Conservation (phyloP, 768 basidiomycete species). For the Leccinum imitatum region DNA sequence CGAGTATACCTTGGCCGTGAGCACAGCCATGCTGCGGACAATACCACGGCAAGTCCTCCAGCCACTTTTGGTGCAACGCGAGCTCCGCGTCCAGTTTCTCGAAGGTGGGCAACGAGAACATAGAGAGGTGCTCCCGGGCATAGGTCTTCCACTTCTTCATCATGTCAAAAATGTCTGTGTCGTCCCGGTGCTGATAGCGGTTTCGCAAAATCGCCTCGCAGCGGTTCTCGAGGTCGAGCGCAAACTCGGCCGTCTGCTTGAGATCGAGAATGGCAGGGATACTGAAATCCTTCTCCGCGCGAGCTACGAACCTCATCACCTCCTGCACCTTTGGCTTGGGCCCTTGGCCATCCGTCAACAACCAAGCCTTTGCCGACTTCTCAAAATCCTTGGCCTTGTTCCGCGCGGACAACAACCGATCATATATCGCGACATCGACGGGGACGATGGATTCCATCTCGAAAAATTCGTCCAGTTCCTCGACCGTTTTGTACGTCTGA, state of each 20-base stretch:
- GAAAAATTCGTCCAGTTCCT: slow-evolving; percentile 73
- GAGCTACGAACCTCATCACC: slow-evolving; percentile 63
- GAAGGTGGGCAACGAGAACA: slow-evolving; percentile 72
- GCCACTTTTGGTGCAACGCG: slow-evolving; percentile 64
- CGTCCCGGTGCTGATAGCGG: slow-evolving; percentile 53
- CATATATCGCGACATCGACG: slow-evolving; percentile 64
- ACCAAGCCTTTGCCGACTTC: slow-evolving; percentile 72
- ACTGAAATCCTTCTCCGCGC: slow-evolving; percentile 75
- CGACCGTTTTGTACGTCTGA: slow-evolving; percentile 70
- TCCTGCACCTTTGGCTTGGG: slow-evolving; percentile 65
- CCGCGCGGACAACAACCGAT: slow-evolving; percentile 61
- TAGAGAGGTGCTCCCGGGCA: slow-evolving; percentile 65
- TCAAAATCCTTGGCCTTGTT: slow-evolving; percentile 77
- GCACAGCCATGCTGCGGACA: slow-evolving; percentile 62
- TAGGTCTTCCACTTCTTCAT: slow-evolving; percentile 75
- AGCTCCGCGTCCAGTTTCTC: slow-evolving; percentile 72
- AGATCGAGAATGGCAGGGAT: slow-evolving; percentile 66
- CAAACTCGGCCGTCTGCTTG: slow-evolving; percentile 70
- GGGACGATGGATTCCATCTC: slow-evolving; percentile 65
- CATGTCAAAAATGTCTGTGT: slow-evolving; percentile 66
- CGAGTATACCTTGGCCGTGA: slow-evolving; percentile 63
- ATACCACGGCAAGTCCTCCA: slow-evolving; percentile 78
- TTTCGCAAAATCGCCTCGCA: slow-evolving; percentile 74
- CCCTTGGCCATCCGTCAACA: slow-evolving; percentile 54
- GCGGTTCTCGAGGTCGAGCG: slow-evolving; percentile 71